Conservation (phyloP, 345 rosid species). For the Citropsis articulata region DNA sequence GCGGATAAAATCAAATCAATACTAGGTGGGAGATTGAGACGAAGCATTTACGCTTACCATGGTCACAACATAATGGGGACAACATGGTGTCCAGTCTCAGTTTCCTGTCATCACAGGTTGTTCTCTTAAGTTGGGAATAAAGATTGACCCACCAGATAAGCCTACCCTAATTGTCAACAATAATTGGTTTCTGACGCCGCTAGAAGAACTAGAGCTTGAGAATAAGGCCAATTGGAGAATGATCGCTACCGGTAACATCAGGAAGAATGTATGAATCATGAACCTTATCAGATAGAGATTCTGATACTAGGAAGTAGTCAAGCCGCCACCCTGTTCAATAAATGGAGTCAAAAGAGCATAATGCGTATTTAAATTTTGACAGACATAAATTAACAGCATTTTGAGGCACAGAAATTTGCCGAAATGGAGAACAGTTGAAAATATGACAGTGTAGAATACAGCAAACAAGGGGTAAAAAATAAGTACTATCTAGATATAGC, state of each 20-base stretch:
- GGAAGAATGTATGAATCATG: constrained; percentile 91
- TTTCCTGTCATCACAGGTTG: background rate
- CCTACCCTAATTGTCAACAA: constrained; percentile 10
- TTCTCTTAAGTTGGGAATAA: background rate
- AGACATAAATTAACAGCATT: background rate
- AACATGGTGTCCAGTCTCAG: background rate
- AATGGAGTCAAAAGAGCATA: background rate
- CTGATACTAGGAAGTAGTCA: constrained; percentile 92
- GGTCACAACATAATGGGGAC: background rate
- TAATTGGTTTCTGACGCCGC: background rate
- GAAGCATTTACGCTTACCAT: background rate
- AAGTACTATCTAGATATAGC: background rate
- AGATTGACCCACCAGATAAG: constrained; percentile 1
- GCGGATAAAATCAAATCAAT: background rate
- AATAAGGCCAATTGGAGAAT: constrained; percentile 78
- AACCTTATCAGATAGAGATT: constrained; percentile 64
- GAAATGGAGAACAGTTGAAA: background rate
- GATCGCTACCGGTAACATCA: constrained; percentile 85
- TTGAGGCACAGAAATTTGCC: background rate
- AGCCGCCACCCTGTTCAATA: constrained; percentile 85
- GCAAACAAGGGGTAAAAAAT: background rate
- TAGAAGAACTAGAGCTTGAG: constrained; percentile 51
- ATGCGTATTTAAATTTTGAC: background rate
- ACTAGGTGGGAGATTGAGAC: background rate
- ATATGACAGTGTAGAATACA: background rate